Evolutionary conservation across 257 asterid species (phyloP).

Genomic region (Galeopsis tetrahit): DNA sequence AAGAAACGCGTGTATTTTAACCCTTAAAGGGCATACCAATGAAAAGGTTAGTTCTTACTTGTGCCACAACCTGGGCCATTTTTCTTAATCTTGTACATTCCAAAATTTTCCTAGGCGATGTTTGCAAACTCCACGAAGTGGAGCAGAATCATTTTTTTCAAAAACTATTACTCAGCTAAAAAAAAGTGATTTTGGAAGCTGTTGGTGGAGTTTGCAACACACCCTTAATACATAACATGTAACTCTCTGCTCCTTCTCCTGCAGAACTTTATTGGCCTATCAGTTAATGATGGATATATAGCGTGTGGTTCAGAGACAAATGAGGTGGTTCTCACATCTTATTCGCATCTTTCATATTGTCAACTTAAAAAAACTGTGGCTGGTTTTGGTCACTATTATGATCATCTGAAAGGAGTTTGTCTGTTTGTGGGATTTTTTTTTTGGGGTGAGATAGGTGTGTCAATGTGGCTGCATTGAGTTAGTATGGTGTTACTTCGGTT

Average conservation of each 20-base stretch:
- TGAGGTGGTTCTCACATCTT: slow-evolving; percentile 58
- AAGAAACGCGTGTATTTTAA: slow-evolving; percentile 73
- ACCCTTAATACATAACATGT: not conserved
- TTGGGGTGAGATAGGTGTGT: not conserved
- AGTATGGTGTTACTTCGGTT: not conserved
- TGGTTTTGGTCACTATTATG: not conserved
- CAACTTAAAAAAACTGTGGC: slow-evolving; percentile 10
- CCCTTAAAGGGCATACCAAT: slow-evolving; percentile 88
- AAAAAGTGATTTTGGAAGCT: no score
- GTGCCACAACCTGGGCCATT: not conserved
- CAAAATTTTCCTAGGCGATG: not conserved
- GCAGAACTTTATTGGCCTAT: slow-evolving; percentile 97
- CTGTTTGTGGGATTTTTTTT: not conserved
- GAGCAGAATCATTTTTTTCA: no score
- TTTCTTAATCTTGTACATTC: slow-evolving; percentile 23
- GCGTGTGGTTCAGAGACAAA: slow-evolving; percentile 96
- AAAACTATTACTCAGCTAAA: no score
- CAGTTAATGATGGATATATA: slow-evolving; percentile 88
- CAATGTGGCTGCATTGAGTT: not conserved
- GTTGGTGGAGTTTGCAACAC: no score
- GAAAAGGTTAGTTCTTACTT: slow-evolving; percentile 73
- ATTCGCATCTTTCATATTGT: slow-evolving; percentile 23
- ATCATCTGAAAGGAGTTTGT: slow-evolving; percentile 17
- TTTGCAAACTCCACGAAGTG: no score
- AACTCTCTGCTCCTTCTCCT: slow-evolving; percentile 39